Conservation (phyloP, 2,329 filamentous ascomycete species). For the Fusarium begoniae region DNA sequence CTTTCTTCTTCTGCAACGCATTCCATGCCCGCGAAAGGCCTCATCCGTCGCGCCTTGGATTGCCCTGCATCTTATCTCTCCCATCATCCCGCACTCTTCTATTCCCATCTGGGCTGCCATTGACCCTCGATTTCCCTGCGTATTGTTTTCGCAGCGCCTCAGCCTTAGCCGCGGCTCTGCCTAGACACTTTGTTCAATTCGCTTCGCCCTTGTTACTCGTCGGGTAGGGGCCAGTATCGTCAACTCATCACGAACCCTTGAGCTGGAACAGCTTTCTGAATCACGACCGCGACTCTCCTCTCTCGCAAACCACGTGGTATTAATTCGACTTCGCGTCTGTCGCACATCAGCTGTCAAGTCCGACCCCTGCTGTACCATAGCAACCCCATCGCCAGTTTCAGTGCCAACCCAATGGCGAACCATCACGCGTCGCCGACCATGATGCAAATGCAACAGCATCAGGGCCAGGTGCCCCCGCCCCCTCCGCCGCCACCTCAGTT, state of each 20-base stretch:
- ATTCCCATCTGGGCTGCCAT: conserved; percentile 15
- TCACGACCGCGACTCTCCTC: conserved; percentile 17
- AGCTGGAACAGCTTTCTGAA: conserved; percentile 16
- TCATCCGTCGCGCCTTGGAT: conserved; percentile 41
- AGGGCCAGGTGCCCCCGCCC: conserved; percentile 67
- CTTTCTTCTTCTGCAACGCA: conserved; percentile 49
- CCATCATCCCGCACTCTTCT: conserved; percentile 17
- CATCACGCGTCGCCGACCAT: conserved; percentile 84
- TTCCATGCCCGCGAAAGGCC: conserved; percentile 46
- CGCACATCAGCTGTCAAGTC: conserved; percentile 17
- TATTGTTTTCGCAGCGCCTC: not conserved
- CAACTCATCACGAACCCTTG: conserved; percentile 26
- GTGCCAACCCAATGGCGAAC: conserved; percentile 69
- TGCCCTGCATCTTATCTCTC: conserved; percentile 11
- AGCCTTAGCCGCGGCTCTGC: conserved; percentile 20
- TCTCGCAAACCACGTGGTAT: not conserved
- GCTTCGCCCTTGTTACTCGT: conserved; percentile 20
- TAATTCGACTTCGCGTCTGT: conserved; percentile 23
- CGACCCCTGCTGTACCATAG: conserved; percentile 26
- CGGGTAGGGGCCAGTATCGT: conserved; percentile 3
- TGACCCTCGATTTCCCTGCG: conserved; percentile 16
- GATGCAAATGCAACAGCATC: conserved; percentile 72
- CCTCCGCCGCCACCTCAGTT: conserved; percentile 58
- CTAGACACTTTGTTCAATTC: conserved; percentile 10
- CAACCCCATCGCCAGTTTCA: conserved; percentile 19